Percentiles rank a stretch among this genome's conserved stretches.
Evolutionary conservation across 2,329 filamentous ascomycete species (phyloP).

Genomic region (Trichoderma polysporum): DNA sequence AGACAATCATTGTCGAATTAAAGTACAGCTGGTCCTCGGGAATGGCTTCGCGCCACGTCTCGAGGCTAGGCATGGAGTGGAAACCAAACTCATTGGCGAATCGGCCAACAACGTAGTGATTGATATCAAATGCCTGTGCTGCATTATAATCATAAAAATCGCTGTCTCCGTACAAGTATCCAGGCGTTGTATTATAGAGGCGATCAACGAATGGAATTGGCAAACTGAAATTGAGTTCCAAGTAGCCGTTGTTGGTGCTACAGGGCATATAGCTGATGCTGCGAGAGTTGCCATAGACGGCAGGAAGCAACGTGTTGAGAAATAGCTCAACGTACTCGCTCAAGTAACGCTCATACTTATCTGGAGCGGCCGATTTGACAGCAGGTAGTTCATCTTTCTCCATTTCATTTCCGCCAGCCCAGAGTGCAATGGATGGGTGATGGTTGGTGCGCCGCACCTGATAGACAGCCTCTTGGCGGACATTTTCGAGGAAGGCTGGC

Average conservation of each 20-base stretch:
- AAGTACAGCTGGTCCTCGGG: background rate
- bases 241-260: slow-evolving; percentile 8
- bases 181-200: slow-evolving; percentile 4
- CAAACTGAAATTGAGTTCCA: slow-evolving; percentile 5
- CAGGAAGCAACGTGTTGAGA: background rate
- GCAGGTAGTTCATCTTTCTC: slow-evolving; percentile 13
- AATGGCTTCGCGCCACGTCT: slow-evolving; percentile 8
- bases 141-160: slow-evolving; percentile 7
- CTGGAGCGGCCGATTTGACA: background rate
- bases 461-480: slow-evolving; percentile 10
- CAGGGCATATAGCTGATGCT: slow-evolving; percentile 14
- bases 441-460: slow-evolving; percentile 4
- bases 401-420: slow-evolving; percentile 11
- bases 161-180: slow-evolving; percentile 6
- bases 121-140: background rate
- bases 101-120: background rate
- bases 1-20: slow-evolving; percentile 6
- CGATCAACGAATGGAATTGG: slow-evolving; percentile 7
- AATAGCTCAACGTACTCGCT: background rate
- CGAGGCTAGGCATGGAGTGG: slow-evolving; percentile 6
- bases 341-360: background rate
- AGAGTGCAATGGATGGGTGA: background rate
- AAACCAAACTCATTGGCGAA: slow-evolving; percentile 11
- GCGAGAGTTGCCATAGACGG: slow-evolving; percentile 3
- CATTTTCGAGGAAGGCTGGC: background rate